Conservation (phyloP, 345 rosid genomes). For the Eucalyptus erythrocorys region DNA sequence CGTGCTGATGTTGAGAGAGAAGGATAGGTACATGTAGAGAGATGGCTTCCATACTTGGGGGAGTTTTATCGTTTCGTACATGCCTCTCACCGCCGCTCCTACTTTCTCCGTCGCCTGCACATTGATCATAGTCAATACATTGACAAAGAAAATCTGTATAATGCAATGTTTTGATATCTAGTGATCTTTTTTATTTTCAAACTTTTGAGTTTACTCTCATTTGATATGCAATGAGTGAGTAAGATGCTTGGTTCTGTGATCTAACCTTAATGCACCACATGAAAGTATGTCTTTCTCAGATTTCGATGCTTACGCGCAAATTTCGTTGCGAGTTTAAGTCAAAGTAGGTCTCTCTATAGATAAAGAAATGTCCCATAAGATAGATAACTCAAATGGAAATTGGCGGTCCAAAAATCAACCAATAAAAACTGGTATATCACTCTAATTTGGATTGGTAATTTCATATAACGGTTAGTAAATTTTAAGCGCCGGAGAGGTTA, state of each 20-base stretch:
- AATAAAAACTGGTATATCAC: accelerated
- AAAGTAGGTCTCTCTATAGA: background rate
- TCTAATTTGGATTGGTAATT: background rate
- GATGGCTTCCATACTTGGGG: constrained; percentile 91
- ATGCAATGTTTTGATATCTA: background rate
- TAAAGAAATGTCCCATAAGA: accelerated
- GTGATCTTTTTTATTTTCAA: background rate
- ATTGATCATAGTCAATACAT: background rate
- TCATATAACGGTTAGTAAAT: background rate
- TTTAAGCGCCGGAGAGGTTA: accelerated
- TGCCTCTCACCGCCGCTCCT: constrained; percentile 35
- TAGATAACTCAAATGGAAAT: background rate
- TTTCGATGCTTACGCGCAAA: background rate
- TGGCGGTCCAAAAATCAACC: accelerated
- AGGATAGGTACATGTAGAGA: constrained; percentile 58
- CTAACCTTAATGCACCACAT: background rate
- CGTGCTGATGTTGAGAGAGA: constrained; percentile 67
- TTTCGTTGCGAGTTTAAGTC: background rate
- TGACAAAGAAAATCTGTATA: background rate
- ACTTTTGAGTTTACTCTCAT: background rate
- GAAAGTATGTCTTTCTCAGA: background rate
- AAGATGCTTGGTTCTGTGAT: background rate
- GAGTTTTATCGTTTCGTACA: constrained; percentile 44
- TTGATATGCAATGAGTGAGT: background rate
- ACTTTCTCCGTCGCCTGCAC: constrained; percentile 8